Conservation (phyloP, 352 stramenopile genomes). For the Phytophthora aleatoria region DNA sequence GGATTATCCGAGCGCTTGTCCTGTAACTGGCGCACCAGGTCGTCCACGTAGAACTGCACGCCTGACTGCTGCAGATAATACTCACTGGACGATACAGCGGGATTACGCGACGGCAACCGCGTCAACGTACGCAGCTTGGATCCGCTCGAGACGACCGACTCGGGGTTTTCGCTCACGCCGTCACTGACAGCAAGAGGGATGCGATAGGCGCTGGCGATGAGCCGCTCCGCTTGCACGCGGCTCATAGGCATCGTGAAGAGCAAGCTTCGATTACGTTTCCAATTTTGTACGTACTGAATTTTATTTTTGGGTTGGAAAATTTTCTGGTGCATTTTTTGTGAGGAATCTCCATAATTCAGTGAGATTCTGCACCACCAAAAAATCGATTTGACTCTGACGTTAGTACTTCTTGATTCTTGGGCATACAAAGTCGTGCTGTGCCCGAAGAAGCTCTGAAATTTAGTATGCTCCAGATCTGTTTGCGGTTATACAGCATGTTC, state of each 20-base stretch:
- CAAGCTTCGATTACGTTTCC: too few relatives aligned
- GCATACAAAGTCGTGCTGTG: too few relatives aligned
- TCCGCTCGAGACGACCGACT: not conserved
- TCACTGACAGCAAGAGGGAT: slow-evolving; percentile 18
- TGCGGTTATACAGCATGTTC: too few relatives aligned
- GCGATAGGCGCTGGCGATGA: slow-evolving; percentile 45
- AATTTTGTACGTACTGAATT: too few relatives aligned
- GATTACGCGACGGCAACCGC: slow-evolving; percentile 22
- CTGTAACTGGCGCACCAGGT: slow-evolving; percentile 56
- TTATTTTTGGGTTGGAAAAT: too few relatives aligned
- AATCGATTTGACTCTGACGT: too few relatives aligned
- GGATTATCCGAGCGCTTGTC: slow-evolving; percentile 51
- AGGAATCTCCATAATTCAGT: too few relatives aligned
- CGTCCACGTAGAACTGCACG: slow-evolving; percentile 60
- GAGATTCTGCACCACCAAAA: too few relatives aligned
- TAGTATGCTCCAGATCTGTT: too few relatives aligned
- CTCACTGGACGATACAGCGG: slow-evolving; percentile 32
- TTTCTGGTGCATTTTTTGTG: too few relatives aligned
- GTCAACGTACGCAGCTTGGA: slow-evolving; percentile 27
- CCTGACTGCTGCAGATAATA: slow-evolving; percentile 61
- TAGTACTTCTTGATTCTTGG: too few relatives aligned
- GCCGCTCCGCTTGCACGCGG: slow-evolving; percentile 49
- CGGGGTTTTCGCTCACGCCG: not conserved
- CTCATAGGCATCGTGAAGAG: slow-evolving; percentile 24
- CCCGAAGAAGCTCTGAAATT: too few relatives aligned